Conservation (phyloP, 2,329 filamentous ascomycete genomes). For the Microdochium nivale region DNA sequence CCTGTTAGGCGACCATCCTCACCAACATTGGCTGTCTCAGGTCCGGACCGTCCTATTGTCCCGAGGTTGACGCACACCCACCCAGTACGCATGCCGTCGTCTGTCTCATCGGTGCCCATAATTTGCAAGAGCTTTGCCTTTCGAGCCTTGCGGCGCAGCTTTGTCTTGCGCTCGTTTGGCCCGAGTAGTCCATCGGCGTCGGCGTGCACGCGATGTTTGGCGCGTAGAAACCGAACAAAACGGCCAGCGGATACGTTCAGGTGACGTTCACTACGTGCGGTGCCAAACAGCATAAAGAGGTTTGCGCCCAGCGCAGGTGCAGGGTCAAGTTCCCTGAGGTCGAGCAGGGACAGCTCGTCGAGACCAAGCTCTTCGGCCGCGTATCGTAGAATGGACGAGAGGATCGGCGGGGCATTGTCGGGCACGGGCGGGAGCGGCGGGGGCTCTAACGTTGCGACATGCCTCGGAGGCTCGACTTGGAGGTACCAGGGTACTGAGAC, state of each 20-base stretch:
- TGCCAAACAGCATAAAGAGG: constrained; percentile 87
- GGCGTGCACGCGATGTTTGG: constrained; percentile 61
- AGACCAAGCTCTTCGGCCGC: constrained; percentile 79
- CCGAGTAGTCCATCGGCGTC: constrained; percentile 83
- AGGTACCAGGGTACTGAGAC: constrained; percentile 68
- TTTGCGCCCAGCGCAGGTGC: constrained; percentile 81
- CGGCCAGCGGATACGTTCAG: constrained; percentile 84
- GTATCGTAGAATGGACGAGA: constrained; percentile 66
- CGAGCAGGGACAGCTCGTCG: constrained; percentile 71
- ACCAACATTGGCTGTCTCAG: constrained; percentile 34
- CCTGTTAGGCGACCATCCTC: constrained; percentile 58
- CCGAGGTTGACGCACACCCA: constrained; percentile 95
- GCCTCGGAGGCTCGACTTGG: constrained; percentile 55
- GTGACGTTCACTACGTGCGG: constrained; percentile 86
- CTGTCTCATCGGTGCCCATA: constrained; percentile 51
- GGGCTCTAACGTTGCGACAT: constrained; percentile 37
- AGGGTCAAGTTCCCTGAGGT: constrained; percentile 76
- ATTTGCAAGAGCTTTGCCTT: constrained; percentile 73
- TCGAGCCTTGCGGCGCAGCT: constrained; percentile 70
- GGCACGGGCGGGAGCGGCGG: constrained; percentile 48
- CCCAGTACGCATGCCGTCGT: constrained; percentile 84
- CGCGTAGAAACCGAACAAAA: constrained; percentile 78
- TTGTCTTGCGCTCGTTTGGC: constrained; percentile 83
- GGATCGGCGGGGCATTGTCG: constrained; percentile 58
- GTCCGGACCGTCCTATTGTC: constrained; percentile 48